Percentiles rank a stretch among this genome's conserved stretches.
phyloP scores from a whole-genome alignment of 495 filamentous ascomycete genomes.

The Parathielavia appendiculata region DNA sequence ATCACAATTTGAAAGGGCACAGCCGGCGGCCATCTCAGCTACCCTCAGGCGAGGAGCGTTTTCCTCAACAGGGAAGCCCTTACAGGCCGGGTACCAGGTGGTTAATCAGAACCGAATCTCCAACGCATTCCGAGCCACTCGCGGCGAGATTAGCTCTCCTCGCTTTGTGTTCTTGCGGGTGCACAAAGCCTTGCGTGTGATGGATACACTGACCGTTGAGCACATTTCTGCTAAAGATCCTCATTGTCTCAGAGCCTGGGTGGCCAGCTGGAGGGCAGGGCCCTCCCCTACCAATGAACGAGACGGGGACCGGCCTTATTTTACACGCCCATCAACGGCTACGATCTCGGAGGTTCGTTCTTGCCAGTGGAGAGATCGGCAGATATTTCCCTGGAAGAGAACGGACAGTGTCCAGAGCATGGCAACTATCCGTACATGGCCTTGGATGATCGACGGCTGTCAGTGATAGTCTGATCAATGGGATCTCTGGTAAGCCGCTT shows the following conservation, averaged over 20 bases:
- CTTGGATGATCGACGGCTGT: too few species aligned
- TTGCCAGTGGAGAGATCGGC: background rate
- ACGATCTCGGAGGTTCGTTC: slow-evolving; percentile 1
- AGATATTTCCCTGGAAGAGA: background rate
- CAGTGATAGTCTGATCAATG: too few species aligned
- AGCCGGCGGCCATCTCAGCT: background rate
- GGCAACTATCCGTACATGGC: too few species aligned
- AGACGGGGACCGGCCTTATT: background rate
- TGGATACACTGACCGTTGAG: slow-evolving; percentile 9
- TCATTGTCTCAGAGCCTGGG: slow-evolving; percentile 9
- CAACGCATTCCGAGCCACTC: background rate
- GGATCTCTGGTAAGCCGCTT: too few species aligned
- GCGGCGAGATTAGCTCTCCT: background rate
- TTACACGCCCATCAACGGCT: slow-evolving; percentile 13
- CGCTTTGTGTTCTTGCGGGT: background rate
- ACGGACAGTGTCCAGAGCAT: too few species aligned
- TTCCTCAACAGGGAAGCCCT: background rate
- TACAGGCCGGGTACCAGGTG: background rate
- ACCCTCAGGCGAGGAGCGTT: slow-evolving; percentile 3
- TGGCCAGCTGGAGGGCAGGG: background rate
- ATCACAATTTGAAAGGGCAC: slow-evolving; percentile 7
- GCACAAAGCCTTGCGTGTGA: background rate
- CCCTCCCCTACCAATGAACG: slow-evolving; percentile 2
- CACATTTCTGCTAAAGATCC: background rate
- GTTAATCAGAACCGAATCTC: background rate